These are phyloP conservation scores for Polytrichum formosum DNA, from an alignment of 225 moss, liverwort and hornwort species.

Conservation along the genomic window DNA sequence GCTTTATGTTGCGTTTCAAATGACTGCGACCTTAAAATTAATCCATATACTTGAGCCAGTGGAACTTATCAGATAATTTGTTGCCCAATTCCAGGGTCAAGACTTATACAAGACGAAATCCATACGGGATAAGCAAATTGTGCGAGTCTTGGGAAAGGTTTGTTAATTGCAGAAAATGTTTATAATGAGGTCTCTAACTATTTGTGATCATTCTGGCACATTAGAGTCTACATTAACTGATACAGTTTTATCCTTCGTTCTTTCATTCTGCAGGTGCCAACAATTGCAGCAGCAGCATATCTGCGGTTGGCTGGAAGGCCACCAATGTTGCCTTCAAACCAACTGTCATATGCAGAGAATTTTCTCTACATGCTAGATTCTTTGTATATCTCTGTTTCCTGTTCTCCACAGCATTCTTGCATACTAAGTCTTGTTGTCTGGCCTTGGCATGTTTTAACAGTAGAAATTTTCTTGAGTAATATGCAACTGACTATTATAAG, in stretches of 20 bases:
- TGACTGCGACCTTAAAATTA: no score
- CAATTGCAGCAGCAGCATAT: constrained; percentile 85
- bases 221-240: neutral
- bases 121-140: constrained; percentile 92
- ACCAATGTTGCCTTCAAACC: constrained; percentile 70
- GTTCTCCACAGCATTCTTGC: no score
- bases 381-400: constrained; percentile 42
- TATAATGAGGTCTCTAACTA: neutral
- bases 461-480: no score
- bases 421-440: no score
- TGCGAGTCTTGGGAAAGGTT: constrained; percentile 91
- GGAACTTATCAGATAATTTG: constrained; percentile 6
- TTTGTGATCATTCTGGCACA: neutral
- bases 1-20: no score
- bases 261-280: constrained; percentile 59
- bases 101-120: constrained; percentile 72
- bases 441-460: no score
- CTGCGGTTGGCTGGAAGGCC: constrained; percentile 94
- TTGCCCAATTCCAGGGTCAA: constrained; percentile 59
- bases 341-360: constrained; percentile 87
- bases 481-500: no score
- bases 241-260: neutral
- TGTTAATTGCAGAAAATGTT: no score
- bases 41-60: neutral
- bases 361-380: constrained; percentile 98